phyloP scores from a whole-genome alignment of 257 asterid genomes.

The Solanum etuberosum region DNA sequence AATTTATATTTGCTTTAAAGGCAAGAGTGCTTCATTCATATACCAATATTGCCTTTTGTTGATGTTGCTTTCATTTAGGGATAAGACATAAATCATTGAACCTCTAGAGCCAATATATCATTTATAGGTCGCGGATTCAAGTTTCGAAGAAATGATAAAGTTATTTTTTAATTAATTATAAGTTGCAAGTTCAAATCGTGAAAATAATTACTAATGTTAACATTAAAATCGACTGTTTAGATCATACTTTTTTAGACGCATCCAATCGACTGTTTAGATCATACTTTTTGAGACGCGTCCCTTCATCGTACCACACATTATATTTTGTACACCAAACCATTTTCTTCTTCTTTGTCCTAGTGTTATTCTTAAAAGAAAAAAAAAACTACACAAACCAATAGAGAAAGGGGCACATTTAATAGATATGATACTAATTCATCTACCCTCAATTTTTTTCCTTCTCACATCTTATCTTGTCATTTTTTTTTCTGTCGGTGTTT shows the following conservation, averaged over 20 bases:
- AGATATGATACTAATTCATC: neutral
- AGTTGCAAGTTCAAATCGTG: rapidly evolving
- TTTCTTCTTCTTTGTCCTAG: neutral
- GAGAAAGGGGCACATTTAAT: neutral
- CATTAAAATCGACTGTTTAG: neutral
- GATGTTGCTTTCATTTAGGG: neutral
- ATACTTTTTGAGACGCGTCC: neutral
- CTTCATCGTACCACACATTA: rapidly evolving
- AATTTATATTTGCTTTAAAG: neutral
- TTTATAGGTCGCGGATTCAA: neutral
- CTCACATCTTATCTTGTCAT: too few species aligned
- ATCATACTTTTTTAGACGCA: neutral
- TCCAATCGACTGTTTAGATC: rapidly evolving
- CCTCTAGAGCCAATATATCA: neutral
- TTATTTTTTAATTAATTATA: neutral
- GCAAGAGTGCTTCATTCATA: neutral
- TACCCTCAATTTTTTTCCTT: neutral
- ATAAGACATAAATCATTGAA: neutral
- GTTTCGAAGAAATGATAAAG: neutral
- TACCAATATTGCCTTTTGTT: neutral
- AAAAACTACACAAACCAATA: neutral
- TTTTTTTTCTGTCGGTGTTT: too few species aligned
- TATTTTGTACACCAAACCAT: neutral
- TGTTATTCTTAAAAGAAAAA: neutral
- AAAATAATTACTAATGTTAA: neutral